Base-by-base conservation (phyloP, 2,329 filamentous ascomycete species). In the Penicillium sp. region DNA sequence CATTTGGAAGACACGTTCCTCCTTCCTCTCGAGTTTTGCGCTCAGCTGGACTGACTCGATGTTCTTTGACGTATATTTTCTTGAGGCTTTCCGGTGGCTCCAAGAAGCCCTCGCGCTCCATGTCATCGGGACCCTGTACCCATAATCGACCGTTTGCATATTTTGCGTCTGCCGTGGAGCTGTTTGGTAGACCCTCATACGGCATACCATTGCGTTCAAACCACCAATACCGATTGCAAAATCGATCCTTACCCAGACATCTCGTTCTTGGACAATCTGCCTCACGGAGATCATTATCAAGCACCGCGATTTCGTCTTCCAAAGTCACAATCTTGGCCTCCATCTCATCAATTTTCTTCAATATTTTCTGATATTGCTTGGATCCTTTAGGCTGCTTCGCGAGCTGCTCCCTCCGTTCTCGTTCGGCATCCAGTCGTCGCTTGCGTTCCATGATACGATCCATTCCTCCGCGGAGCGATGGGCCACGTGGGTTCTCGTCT, bases 211-310 rank as follows among this genome's bases (percentile, higher is more conserved):
- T 99, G 61, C 93, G 88, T 74, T 99, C 94, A 71, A 97, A 97
- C 93, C 94, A 99, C 79, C 95, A 97, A 74, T 97, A 99, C 54
- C 93, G 85, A 73, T 99, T 97, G 86, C 93, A 96, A 79, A 96
- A 99, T 46, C 94, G 86, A 74, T 99, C 94, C 71, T 94, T 93
- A 59, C 94, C 94, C 24, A 99, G 80, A 18, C 93, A 86, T 61
- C 90, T 87, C 18, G 92, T 96, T 60, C 94, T 87, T 35, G 92
- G 90, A 65, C 93, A 96, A 72, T 97, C 90, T 42, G 92, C 91
- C 74, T 97, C 93, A 52, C 94, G 89, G 47, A 99, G 80, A 69
- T 97, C 92, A 65, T 95, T 92, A 65, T 97, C 93, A 52, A 96
- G 84, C 30, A 88, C 82, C 3, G 85, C 85, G 61, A 99, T 95